Percentiles rank a stretch among this genome's conserved stretches.
Conservation (phyloP, 2,329 filamentous ascomycete species). For the Pestalotiopsis sp. region DNA sequence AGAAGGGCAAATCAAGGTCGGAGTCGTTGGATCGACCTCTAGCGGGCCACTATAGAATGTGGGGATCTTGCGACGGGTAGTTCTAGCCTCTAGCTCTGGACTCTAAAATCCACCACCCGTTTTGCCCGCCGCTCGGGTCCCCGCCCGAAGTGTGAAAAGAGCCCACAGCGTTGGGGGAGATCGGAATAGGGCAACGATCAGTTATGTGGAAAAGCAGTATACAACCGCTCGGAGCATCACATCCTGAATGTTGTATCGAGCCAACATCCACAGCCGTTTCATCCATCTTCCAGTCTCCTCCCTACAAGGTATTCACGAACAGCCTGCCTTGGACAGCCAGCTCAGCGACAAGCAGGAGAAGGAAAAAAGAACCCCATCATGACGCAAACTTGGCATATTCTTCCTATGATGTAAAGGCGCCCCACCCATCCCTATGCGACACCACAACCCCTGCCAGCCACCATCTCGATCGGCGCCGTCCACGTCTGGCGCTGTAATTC, state of each 20-base stretch:
- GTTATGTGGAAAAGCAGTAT: neutral
- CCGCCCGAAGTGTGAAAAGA: neutral
- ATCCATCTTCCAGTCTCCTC: neutral
- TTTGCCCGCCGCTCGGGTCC: neutral
- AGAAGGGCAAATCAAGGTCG: neutral
- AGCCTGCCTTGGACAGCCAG: neutral
- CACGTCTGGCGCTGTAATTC: neutral
- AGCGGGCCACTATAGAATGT: neutral
- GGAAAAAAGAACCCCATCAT: constrained; percentile 1
- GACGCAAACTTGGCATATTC: constrained; percentile 5
- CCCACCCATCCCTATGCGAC: neutral
- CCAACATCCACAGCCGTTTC: neutral
- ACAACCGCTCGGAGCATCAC: neutral
- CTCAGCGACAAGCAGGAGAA: neutral
- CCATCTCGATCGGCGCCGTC: constrained; percentile 4
- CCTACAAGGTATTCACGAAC: neutral
- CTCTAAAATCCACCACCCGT: too few species aligned
- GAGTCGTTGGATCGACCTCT: neutral
- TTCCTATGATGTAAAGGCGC: constrained; percentile 3
- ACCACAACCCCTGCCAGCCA: neutral
- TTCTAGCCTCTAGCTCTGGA: neutral
- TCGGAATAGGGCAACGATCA: neutral
- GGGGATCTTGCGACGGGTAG: neutral
- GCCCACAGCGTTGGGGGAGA: neutral
- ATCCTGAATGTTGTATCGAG: neutral